These are phyloP conservation scores for Boechera retrofracta DNA, from an alignment of 345 rosid species.

Conservation along the genomic window DNA sequence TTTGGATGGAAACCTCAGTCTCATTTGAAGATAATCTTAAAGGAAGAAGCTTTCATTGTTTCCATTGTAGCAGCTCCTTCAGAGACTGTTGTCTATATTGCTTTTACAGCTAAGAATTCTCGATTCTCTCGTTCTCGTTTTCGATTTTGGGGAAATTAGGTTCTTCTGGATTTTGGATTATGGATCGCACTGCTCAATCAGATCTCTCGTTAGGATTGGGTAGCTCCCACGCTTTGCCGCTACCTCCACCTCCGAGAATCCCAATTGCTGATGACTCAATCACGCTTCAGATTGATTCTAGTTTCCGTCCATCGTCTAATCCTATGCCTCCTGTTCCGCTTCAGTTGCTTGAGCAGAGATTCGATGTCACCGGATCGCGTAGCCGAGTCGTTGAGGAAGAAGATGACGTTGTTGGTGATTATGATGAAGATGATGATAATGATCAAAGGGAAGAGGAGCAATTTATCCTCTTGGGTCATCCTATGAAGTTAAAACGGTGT, in stretches of 20 bases:
- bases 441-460: constrained; percentile 56
- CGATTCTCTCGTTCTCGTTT: neutral
- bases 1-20: constrained; percentile 34
- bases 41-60: constrained; percentile 12
- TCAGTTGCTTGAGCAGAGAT: constrained; percentile 52
- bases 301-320: constrained; percentile 40
- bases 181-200: constrained; percentile 51
- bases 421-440: constrained; percentile 39
- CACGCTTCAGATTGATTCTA: constrained; percentile 51
- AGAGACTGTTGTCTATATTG: constrained; percentile 10
- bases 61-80: constrained; percentile 3
- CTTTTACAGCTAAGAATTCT: constrained; percentile 11
- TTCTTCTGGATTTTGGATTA: constrained; percentile 20
- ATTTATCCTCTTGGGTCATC: constrained; percentile 70
- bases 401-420: neutral
- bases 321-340: constrained; percentile 49
- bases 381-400: constrained; percentile 26
- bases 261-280: constrained; percentile 55
- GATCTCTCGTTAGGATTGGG: constrained; percentile 54
- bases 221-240: constrained; percentile 41
- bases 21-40: neutral
- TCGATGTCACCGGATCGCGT: constrained; percentile 34
- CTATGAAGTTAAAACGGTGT: constrained; percentile 59
- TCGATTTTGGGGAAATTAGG: neutral
- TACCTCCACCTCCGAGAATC: constrained; percentile 33